Base-by-base conservation (phyloP, 257 asterid genomes). In the Nicotiana sylvestris region DNA sequence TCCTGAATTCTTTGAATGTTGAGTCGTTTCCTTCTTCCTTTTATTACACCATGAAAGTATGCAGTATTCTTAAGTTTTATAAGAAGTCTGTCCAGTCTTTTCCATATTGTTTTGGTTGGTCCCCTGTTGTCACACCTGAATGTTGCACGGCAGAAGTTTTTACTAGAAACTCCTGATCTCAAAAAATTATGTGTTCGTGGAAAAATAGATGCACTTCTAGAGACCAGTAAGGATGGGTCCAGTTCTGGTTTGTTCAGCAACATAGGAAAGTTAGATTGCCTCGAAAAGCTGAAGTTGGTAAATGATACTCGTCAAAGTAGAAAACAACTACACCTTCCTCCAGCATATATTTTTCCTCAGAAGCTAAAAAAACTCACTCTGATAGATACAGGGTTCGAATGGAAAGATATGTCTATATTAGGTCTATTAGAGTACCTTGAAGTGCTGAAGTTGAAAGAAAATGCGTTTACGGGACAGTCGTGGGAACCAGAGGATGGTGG, bases 101-200 rank as follows among this genome's bases (percentile, higher is more conserved):
- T n/a, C 29, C 65, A 58, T 6, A n/a, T 58, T 25, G 29, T 58
- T 2, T 6, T 18, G 7, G 65, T 9, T 1, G 11, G 29, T 18
- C 65, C 29, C n/a, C 65, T 58, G 1, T 58, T 58, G 3, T 58
- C 65, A n/a, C 96, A 1, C 92, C 96, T 0, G 86, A 77, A 46
- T 86, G 89, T 39, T 92, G 94, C 88, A 90, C 88, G 0, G 84
- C 84, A 1, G 91, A 85, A 0, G 85, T 89, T 39, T 78, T 92
- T 16, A 81, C 80, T 39, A 82, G 80, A 89, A 21, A 86, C 89
- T 11, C 83, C 88, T n/a, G 82, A 87, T 21, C 85, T 92, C 81
- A 90, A 86, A 83, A 89, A 82, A 29, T 56, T 92, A 82, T 92
- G 92, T 21, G 86, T 90, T 78, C 90, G 90, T 17, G 95, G 94